Evolutionary conservation across 192 early-diverging fungal genomes (phyloP).

Genomic region (Backusella morwellensis): DNA sequence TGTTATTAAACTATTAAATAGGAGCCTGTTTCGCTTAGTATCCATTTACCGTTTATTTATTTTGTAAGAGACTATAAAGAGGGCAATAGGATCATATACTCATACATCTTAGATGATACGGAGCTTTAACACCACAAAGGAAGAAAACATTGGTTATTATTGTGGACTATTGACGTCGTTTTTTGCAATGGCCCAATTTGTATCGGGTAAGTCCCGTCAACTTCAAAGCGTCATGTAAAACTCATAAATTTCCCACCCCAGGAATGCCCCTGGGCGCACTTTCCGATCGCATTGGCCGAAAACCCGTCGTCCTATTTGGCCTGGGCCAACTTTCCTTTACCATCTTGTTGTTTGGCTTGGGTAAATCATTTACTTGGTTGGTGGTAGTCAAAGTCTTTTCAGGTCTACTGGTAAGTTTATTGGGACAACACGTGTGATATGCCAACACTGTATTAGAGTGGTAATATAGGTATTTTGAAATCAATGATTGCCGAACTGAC

Average conservation of each 20-base stretch:
- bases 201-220: constrained; percentile 32
- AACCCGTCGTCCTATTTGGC: constrained; percentile 68
- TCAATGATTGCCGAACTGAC: constrained; percentile 72
- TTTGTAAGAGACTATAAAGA: not conserved
- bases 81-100: too few relatives aligned
- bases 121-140: constrained; percentile 62
- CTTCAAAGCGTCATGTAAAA: too few relatives aligned
- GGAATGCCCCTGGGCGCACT: constrained; percentile 58
- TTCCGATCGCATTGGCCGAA: constrained; percentile 68
- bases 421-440: too few relatives aligned
- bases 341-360: constrained; percentile 64
- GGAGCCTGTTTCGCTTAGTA: constrained; percentile 20
- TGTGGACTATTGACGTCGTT: constrained; percentile 46
- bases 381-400: constrained; percentile 50
- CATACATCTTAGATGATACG: constrained; percentile 37
- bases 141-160: constrained; percentile 51
- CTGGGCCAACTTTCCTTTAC: constrained; percentile 63
- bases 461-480: constrained; percentile 66
- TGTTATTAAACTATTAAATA: not conserved
- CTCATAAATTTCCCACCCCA: not conserved
- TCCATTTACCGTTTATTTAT: constrained; percentile 17
- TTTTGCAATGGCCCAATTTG: constrained; percentile 49
- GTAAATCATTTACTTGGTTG: constrained; percentile 48
- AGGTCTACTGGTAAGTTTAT: constrained; percentile 42
- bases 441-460: constrained; percentile 37